These are phyloP conservation scores for Septoria linicola DNA, from an alignment of 2,329 filamentous ascomycete genomes.

Conservation along the genomic window DNA sequence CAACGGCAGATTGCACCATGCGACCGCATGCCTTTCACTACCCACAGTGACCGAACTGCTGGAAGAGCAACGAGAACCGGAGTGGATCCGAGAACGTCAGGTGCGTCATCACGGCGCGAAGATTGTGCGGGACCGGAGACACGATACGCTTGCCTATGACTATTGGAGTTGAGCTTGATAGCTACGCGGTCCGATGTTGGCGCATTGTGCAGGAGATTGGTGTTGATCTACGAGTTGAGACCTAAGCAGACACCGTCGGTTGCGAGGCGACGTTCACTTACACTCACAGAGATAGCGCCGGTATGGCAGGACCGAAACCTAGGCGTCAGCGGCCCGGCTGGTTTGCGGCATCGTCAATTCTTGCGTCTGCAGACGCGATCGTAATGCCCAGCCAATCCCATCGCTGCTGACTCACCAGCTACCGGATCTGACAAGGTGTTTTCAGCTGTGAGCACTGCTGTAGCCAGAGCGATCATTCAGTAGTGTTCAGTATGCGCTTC, in stretches of 20 bases:
- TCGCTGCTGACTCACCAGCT: too few species aligned
- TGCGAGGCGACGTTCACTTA: constrained; percentile 5
- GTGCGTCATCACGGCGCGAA: constrained; percentile 3
- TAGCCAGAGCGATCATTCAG: too few species aligned
- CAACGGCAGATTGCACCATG: constrained; percentile 2
- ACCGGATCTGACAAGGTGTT: too few species aligned
- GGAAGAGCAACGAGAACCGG: constrained; percentile 6
- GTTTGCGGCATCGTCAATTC: background rate
- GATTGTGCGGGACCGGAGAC: background rate
- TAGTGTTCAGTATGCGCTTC: too few species aligned
- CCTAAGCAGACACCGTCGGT: background rate
- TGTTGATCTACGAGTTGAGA: background rate
- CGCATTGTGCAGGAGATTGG: background rate
- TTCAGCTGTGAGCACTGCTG: too few species aligned
- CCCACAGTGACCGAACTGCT: constrained; percentile 5
- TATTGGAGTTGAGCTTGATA: constrained; percentile 1
- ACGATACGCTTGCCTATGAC: background rate
- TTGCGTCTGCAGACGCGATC: background rate
- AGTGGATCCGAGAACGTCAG: constrained; percentile 1
- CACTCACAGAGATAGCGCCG: constrained; percentile 3
- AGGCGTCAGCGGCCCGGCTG: constrained; percentile 3
- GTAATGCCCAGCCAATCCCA: too few species aligned
- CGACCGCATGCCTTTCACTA: background rate
- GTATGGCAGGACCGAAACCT: constrained; percentile 6
- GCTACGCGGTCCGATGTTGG: constrained; percentile 6